Conservation (phyloP, 306 rosid species). For the Vachellia pachyceras region DNA sequence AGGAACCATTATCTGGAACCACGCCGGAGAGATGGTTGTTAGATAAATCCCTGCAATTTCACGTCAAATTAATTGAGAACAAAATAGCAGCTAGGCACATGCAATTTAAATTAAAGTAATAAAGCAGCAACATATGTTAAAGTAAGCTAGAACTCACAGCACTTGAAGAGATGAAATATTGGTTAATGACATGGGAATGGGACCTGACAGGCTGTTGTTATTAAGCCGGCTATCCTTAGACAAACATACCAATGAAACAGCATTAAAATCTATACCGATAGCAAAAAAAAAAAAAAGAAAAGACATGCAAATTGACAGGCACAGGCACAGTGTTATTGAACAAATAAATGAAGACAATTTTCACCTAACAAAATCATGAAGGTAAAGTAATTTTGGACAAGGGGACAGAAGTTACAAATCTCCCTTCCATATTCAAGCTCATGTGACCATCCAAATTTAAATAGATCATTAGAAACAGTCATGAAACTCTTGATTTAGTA, state of each 20-base stretch:
- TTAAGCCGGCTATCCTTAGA: conserved; percentile 96
- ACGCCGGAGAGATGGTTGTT: conserved; percentile 83
- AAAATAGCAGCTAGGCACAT: conserved; percentile 10
- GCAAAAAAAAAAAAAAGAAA: background rate
- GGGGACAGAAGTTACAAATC: background rate
- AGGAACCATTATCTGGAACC: conserved; percentile 98
- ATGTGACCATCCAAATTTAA: background rate
- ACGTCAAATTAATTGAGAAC: conserved; percentile 20
- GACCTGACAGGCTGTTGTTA: conserved; percentile 90
- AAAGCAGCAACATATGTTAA: conserved; percentile 13
- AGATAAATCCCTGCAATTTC: conserved; percentile 82
- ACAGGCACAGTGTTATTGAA: conserved; percentile 16
- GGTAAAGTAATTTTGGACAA: background rate
- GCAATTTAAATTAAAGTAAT: conserved; percentile 23
- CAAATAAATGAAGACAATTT: conserved; percentile 1
- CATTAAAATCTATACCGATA: conserved; percentile 44
- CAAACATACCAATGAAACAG: conserved; percentile 45
- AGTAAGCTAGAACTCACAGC: conserved; percentile 67
- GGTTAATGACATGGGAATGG: conserved; percentile 94
- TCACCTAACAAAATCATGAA: background rate
- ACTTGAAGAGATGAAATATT: conserved; percentile 96
- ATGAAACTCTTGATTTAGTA: conserved; percentile 2
- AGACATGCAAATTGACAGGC: conserved; percentile 9
- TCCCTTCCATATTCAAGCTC: background rate
- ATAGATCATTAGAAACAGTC: background rate